Base-by-base conservation (phyloP, 495 filamentous ascomycete species). In the Thermochaetoides thermophila region DNA sequence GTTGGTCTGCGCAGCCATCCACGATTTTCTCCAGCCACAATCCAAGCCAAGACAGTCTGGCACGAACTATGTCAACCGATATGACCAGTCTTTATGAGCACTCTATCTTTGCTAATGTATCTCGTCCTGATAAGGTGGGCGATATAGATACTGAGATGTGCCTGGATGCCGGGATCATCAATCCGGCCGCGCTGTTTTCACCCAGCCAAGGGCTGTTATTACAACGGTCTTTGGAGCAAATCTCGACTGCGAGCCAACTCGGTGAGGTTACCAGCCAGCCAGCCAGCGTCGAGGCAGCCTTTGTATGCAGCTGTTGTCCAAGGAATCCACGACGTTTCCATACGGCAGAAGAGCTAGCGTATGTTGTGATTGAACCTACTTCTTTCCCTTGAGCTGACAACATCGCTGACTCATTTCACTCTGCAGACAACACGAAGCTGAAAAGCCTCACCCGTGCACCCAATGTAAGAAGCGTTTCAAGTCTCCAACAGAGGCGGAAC, bases 381-480 rank as follows among this genome's bases (percentile, higher is more conserved):
- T n/a, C n/a, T n/a, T n/a, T n/a, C n/a, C n/a, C n/a, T n/a, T n/a
- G n/a, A n/a, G n/a, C n/a, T n/a, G n/a, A n/a, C n/a, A n/a, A n/a
- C n/a, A n/a, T n/a, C n/a, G n/a, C n/a, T n/a, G n/a, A n/a, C n/a
- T n/a, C n/a, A n/a, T n/a, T n/a, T n/a, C n/a, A n/a, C n/a, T n/a
- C n/a, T n/a, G 3, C 31, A 58, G 55, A 16, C 34, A 39, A 21
- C 84, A 92, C 49, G 74, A 81, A 43, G 66, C 73, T 45, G 82
- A 86, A 49, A 89, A 85, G 45, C 82, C 84, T 42, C 84, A 89
- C 49, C 64, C 67, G 8, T 92, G 84, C 49, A 60, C 68, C 19
- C 84, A 73, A 46, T 92, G 84, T 55, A 71, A 71, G 25, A 84
- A 83, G 49, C 69, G 82, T 12, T 92, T 92, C 64, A 89, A 92